A percentile compares a stretch with the other conserved stretches of the same genome.
phyloP scores from a whole-genome alignment of 768 basidiomycete species.

The Crepidotus variabilis region DNA sequence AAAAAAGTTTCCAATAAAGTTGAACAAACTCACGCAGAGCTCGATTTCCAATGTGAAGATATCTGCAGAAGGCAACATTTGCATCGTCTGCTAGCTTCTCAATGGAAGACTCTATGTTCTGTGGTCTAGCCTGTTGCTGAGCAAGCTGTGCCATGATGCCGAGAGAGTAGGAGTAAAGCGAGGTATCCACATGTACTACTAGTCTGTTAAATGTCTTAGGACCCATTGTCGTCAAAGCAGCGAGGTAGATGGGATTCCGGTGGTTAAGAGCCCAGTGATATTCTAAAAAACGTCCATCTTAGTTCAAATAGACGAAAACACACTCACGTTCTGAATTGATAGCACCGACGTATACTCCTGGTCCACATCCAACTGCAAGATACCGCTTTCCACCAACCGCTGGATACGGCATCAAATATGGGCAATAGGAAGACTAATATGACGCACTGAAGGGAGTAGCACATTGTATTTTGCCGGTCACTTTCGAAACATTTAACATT shows the following conservation, averaged over 20 bases:
- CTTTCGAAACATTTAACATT: constrained; percentile 23
- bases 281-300: constrained; percentile 30
- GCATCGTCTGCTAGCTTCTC: constrained; percentile 58
- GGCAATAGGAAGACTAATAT: background rate
- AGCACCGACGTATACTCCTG: constrained; percentile 67
- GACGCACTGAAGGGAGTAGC: constrained; percentile 64
- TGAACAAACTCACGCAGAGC: constrained; percentile 46
- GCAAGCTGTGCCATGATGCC: constrained; percentile 64
- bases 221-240: constrained; percentile 45
- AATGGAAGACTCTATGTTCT: constrained; percentile 49
- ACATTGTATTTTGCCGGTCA: constrained; percentile 56
- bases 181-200: constrained; percentile 56
- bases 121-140: constrained; percentile 40
- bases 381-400: constrained; percentile 49
- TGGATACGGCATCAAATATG: constrained; percentile 16
- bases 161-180: constrained; percentile 64
- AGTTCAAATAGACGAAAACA: background rate
- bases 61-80: constrained; percentile 58
- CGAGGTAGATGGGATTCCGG: constrained; percentile 47
- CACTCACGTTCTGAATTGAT: constrained; percentile 52
- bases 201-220: constrained; percentile 57
- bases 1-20: background rate
- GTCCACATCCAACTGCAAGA: constrained; percentile 59
- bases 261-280: constrained; percentile 55
- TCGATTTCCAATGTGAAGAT: constrained; percentile 48